A percentile compares a stretch with the other conserved stretches of the same genome.
Evolutionary conservation across 2,329 filamentous ascomycete species (phyloP).

Genomic region (Penicillium sp.): DNA sequence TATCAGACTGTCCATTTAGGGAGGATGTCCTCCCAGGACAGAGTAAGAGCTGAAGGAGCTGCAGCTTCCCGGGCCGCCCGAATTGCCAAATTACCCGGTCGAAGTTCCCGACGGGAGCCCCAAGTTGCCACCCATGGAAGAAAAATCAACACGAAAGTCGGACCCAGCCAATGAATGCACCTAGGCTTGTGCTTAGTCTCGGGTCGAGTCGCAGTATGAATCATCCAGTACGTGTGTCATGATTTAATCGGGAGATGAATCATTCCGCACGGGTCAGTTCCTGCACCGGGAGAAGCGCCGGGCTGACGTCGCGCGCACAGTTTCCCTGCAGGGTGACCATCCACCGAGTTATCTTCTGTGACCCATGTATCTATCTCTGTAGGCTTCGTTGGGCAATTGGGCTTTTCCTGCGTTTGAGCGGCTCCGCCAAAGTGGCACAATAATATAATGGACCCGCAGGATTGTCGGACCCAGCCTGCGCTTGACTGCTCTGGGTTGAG

Average conservation of each 20-base stretch:
- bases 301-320: constrained; percentile 6
- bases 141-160: constrained; percentile 10
- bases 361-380: too few relatives aligned
- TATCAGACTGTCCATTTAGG: too few relatives aligned
- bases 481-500: constrained; percentile 9
- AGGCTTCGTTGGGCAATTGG: too few relatives aligned
- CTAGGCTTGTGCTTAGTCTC: too few relatives aligned
- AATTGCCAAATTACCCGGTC: too few relatives aligned
- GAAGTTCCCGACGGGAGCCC: too few relatives aligned
- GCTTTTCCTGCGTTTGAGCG: too few relatives aligned
- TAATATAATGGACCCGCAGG: constrained; percentile 15
- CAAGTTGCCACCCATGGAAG: constrained; percentile 21
- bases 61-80: too few relatives aligned
- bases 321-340: too few relatives aligned
- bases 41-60: too few relatives aligned
- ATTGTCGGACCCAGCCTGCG: constrained; percentile 10
- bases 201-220: constrained; percentile 19
- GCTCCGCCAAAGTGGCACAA: neutral
- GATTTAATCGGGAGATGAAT: constrained; percentile 17
- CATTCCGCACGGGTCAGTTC: constrained; percentile 20
- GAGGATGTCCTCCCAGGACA: too few relatives aligned
- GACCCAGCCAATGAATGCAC: constrained; percentile 15
- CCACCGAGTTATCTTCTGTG: too few relatives aligned
- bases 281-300: constrained; percentile 5
- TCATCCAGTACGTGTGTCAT: constrained; percentile 20